phyloP scores from a whole-genome alignment of 345 rosid genomes.

The Gossypium mustelinum region DNA sequence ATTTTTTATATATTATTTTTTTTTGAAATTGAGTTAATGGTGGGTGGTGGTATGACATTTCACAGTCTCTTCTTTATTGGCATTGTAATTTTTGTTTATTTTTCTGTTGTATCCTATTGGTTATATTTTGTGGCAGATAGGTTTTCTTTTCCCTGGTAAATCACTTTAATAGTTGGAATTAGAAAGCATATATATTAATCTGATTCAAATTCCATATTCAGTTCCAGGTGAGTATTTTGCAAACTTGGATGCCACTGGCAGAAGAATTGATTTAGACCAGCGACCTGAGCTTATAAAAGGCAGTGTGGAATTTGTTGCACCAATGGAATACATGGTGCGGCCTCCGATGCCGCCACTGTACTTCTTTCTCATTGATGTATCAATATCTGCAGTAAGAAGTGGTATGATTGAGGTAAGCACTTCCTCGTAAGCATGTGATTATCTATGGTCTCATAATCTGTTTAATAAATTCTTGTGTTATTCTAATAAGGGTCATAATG shows the following conservation, averaged over 20 bases:
- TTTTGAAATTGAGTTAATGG: neutral
- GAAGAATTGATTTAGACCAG: conserved; percentile 87
- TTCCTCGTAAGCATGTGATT: conserved; percentile 11
- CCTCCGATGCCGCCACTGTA: conserved; percentile 98
- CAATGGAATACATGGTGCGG: conserved; percentile 99
- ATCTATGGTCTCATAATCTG: neutral
- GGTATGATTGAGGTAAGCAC: conserved; percentile 94
- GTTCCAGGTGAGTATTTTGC: conserved; percentile 95
- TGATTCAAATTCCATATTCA: conserved; percentile 31
- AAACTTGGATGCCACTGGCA: conserved; percentile 82
- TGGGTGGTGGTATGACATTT: neutral
- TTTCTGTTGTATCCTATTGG: neutral
- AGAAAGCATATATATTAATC: conserved; percentile 17
- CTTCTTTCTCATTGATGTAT: conserved; percentile 96
- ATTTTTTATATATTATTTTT: neutral
- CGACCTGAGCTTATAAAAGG: conserved; percentile 95
- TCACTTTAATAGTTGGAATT: neutral
- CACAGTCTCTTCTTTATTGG: neutral
- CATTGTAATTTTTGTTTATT: neutral
- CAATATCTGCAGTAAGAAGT: conserved; percentile 80
- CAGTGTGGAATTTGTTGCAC: conserved; percentile 94
- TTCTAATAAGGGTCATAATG: neutral
- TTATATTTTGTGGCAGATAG: neutral
- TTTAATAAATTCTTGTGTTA: neutral
- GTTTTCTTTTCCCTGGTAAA: neutral